Evolutionary conservation across 441 rosid species (phyloP).

Genomic region (Pelargonium fulgidum): DNA sequence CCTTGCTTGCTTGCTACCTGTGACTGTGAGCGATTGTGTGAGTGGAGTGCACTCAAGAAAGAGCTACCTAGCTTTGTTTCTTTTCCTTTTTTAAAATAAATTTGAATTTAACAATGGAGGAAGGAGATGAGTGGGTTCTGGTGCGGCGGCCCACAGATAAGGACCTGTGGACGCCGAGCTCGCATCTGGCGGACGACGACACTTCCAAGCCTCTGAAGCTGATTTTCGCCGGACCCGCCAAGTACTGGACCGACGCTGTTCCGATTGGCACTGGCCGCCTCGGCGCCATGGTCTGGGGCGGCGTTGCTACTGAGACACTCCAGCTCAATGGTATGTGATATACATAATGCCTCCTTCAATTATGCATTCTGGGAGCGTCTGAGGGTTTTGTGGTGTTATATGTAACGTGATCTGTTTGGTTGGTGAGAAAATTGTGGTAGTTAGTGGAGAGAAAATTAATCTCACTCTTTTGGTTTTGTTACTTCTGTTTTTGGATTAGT

Average conservation of each 20-base stretch:
- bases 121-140: slow-evolving; percentile 5
- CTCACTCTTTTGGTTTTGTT: not conserved
- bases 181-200: not conserved
- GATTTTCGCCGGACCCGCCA: slow-evolving; percentile 19
- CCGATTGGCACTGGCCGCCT: slow-evolving; percentile 25
- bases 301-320: slow-evolving; percentile 19
- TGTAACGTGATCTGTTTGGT: not conserved
- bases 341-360: not conserved
- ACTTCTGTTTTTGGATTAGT: not conserved
- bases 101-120: slow-evolving; percentile 4
- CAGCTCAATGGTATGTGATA: slow-evolving; percentile 20
- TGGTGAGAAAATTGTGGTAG: not conserved
- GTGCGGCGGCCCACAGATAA: slow-evolving; percentile 5
- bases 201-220: slow-evolving; percentile 18
- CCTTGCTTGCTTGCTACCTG: too few species aligned
- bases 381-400: too few species aligned
- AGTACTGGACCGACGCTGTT: slow-evolving; percentile 21
- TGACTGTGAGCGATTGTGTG: too few species aligned
- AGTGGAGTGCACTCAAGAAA: too few species aligned
- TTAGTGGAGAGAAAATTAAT: too few species aligned
- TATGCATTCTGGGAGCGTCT: not conserved
- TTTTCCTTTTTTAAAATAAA: not conserved
- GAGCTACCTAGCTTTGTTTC: not conserved
- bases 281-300: slow-evolving; percentile 28
- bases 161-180: slow-evolving; percentile 14